Base-by-base conservation (phyloP, 2,329 filamentous ascomycete genomes). In the Tolypocladium tropicale region DNA sequence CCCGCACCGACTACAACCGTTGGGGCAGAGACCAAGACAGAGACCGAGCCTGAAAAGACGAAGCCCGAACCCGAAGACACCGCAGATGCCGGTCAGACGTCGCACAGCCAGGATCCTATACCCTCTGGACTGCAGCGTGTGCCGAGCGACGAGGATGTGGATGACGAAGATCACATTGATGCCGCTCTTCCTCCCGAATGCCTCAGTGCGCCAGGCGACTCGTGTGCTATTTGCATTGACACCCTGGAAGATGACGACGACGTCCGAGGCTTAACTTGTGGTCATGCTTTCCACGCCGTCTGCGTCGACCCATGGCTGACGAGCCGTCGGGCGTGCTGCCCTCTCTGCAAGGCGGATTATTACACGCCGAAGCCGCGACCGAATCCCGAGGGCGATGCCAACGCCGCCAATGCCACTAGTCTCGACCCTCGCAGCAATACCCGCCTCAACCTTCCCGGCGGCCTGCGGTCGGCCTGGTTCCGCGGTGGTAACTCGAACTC, bases 241-340 rank as follows among this genome's bases (percentile, higher is more conserved):
- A 87, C 83, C 0, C 81, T 99, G 21, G 94, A 99, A 70, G 90
- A 97, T 60, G 90, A 96, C 60, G 94, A 97, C 64, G 93, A 99
- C 68, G 86, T 99, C 53, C 89, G 94, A 63, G 94, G 94, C 2
- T 76, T 99, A 59, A 91, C 90, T 4, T 99, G 94, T 67, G 94
- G 94, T n/a, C 94, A 99, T 71, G 92, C 93, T 55, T 99, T 97
- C 81, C 94, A 99, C 70, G 92, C 91, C 53, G 89, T 88, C 41
- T 99, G 94, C 68, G 83, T 99, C 52, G 94, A 99, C 64, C 94
- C 94, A 12, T 99, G 94, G 94, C 76, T 99, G 60, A 99, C 94
- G 11, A 92, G 89, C 67, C 84, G 94, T 60, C 86, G 93, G 62
- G 94, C 94, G 30, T 97, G 93, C 76, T 99, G 94, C 70, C 94